These are phyloP conservation scores for Tolypocladium capitatum DNA, from an alignment of 2,329 filamentous ascomycete genomes.

Conservation along the genomic window DNA sequence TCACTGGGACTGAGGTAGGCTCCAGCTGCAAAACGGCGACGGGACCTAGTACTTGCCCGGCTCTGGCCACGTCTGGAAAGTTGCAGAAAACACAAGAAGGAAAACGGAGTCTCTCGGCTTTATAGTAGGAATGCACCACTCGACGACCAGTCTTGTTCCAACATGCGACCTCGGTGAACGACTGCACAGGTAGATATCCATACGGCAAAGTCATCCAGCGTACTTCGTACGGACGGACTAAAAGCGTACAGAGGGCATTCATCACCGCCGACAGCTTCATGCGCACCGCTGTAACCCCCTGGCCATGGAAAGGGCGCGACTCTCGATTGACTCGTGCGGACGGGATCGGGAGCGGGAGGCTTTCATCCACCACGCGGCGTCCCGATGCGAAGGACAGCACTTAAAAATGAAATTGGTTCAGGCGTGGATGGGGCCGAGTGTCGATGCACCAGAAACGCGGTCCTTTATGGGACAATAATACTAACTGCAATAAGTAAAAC, in stretches of 20 bases:
- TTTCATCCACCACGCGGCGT: slow-evolving; percentile 1
- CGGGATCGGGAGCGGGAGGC: slow-evolving; percentile 1
- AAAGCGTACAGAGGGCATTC: background rate
- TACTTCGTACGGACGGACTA: background rate
- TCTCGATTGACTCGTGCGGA: background rate
- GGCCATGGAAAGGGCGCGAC: background rate
- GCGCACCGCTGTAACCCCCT: too few relatives aligned
- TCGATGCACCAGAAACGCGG: background rate
- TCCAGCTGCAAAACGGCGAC: background rate
- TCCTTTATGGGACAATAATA: slow-evolving; percentile 2
- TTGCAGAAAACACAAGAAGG: background rate
- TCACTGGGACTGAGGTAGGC: too few relatives aligned
- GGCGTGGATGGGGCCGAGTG: background rate
- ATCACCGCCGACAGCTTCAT: background rate
- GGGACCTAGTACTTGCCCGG: background rate
- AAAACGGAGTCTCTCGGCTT: background rate
- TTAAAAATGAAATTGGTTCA: slow-evolving; percentile 4
- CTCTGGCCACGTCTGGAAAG: background rate
- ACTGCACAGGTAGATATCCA: background rate
- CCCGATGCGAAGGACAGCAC: background rate
- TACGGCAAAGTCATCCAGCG: background rate
- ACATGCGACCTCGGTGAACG: background rate
- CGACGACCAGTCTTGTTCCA: background rate
- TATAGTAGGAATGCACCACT: background rate
- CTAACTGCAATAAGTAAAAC: slow-evolving; percentile 2